Conservation (phyloP, 208 protist species). For the Trypanosomatidae sp. region DNA sequence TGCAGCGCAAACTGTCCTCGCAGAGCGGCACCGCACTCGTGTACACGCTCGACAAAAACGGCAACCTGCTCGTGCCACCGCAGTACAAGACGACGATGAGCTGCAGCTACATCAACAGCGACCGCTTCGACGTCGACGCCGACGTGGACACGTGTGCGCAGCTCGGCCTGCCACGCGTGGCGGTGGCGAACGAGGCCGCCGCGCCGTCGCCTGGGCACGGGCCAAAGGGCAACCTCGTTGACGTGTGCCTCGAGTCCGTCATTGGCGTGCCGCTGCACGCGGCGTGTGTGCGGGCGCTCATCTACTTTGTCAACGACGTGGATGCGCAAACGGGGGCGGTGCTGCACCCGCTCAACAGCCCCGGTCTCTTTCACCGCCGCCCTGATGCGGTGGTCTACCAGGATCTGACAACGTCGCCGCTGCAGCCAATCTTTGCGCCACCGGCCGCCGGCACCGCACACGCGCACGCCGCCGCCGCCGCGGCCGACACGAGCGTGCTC, state of each 20-base stretch:
- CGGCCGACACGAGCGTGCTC: slow-evolving; percentile 17
- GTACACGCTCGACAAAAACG: slow-evolving; percentile 8
- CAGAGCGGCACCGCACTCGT: too few relatives aligned
- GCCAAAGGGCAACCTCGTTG: slow-evolving; percentile 8
- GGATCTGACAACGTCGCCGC: slow-evolving; percentile 13
- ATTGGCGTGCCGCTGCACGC: slow-evolving; percentile 37
- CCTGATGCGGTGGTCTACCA: slow-evolving; percentile 39
- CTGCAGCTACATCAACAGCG: neutral
- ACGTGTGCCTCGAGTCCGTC: slow-evolving; percentile 29
- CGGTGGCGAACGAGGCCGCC: slow-evolving; percentile 5
- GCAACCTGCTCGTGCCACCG: slow-evolving; percentile 23
- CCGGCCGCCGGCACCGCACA: slow-evolving; percentile 7
- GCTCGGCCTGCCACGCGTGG: slow-evolving; percentile 14
- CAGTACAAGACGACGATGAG: slow-evolving; percentile 15
- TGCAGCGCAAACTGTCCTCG: too few relatives aligned
- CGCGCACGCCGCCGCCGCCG: too few relatives aligned
- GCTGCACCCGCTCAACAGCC: slow-evolving; percentile 14
- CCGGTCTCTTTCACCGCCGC: slow-evolving; percentile 28
- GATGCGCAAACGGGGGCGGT: slow-evolving; percentile 11
- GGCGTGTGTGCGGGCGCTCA: slow-evolving; percentile 27
- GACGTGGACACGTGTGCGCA: slow-evolving; percentile 15
- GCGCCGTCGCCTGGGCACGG: slow-evolving; percentile 9
- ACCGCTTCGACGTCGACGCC: slow-evolving; percentile 9
- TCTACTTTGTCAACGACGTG: slow-evolving; percentile 37
- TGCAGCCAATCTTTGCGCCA: slow-evolving; percentile 23